A percentile compares a stretch with the other conserved stretches of the same genome.
phyloP scores from a whole-genome alignment of 2,329 filamentous ascomycete genomes.

The Blastomyces parvus region DNA sequence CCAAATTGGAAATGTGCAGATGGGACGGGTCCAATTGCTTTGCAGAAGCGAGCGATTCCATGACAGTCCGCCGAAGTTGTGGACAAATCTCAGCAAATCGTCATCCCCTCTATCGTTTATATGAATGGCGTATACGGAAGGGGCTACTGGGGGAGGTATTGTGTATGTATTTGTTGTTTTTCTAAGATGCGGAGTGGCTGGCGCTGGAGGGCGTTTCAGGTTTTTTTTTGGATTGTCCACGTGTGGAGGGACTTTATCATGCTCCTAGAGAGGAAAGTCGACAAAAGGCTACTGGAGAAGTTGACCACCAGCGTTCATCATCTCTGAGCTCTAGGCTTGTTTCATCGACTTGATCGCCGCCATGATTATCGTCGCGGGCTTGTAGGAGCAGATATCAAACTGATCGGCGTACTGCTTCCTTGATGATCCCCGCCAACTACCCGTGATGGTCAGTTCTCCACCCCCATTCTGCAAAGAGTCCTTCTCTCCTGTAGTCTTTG shows the following conservation, averaged over 20 bases:
- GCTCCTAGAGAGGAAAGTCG: not conserved
- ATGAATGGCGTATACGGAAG: not conserved
- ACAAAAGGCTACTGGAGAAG: not conserved
- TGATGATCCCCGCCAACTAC: not conserved
- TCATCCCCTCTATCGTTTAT: not conserved
- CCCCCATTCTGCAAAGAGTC: not conserved
- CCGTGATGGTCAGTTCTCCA: not conserved
- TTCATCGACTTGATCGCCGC: not conserved
- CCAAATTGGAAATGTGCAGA: not conserved
- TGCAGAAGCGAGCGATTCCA: not conserved
- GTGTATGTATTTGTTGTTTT: not conserved
- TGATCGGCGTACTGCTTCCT: not conserved
- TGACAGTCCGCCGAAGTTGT: not conserved
- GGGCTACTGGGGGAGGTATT: not conserved
- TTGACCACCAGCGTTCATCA: not conserved
- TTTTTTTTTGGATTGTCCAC: not conserved
- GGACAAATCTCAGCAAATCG: not conserved
- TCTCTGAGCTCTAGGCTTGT: not conserved
- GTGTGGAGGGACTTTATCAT: not conserved
- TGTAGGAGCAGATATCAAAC: not conserved
- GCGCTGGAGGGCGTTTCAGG: not conserved
- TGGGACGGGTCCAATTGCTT: not conserved
- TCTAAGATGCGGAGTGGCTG: not conserved
- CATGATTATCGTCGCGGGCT: not conserved
- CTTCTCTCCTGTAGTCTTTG: not conserved